phyloP scores from a whole-genome alignment of 2,329 filamentous ascomycete genomes.

The Aspergillus puulaauensis region DNA sequence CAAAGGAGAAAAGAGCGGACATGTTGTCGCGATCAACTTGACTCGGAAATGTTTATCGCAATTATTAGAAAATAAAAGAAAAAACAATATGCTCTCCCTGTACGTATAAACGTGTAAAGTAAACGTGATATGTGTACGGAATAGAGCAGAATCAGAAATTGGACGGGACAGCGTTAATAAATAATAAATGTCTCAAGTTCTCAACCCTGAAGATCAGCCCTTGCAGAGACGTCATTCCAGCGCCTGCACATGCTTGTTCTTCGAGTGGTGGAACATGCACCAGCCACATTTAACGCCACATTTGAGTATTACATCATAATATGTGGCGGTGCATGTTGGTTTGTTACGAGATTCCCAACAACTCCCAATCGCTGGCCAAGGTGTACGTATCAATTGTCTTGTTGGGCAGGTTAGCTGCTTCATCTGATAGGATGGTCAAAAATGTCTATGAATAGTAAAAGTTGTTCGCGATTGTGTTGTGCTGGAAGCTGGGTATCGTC shows the following conservation, averaged over 20 bases:
- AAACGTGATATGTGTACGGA: background rate
- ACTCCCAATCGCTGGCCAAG: no score
- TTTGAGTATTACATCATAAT: background rate
- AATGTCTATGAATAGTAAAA: no score
- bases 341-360: no score
- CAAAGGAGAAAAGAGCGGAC: conserved; percentile 29
- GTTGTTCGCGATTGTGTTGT: no score
- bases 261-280: background rate
- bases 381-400: no score
- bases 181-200: background rate
- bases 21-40: conserved; percentile 13
- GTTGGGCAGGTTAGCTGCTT: no score
- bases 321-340: background rate
- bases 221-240: background rate
- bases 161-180: background rate
- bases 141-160: background rate
- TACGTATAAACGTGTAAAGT: background rate
- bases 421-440: no score
- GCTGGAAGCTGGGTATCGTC: no score
- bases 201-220: background rate
- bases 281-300: background rate
- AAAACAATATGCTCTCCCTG: background rate
- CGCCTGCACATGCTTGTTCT: background rate
- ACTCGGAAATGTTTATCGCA: no score
- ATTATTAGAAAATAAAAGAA: background rate